These are phyloP conservation scores for Myxozyma kluyveri DNA, from an alignment of 805 yeast species.

Conservation along the genomic window DNA sequence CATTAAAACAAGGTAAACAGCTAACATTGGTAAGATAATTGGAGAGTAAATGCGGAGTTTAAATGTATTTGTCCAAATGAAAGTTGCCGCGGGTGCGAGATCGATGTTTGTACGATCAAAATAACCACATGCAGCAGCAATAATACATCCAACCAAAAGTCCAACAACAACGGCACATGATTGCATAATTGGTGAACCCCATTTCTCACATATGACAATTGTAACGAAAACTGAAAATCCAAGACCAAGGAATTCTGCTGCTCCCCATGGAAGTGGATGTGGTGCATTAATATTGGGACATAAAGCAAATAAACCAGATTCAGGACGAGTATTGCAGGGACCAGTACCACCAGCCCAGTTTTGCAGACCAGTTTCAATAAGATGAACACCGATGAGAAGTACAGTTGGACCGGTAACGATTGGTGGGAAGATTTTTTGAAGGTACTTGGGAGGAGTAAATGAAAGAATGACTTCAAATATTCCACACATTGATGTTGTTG, in stretches of 20 bases:
- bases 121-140: slow-evolving; percentile 87
- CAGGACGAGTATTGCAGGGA: slow-evolving; percentile 36
- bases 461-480: slow-evolving; percentile 69
- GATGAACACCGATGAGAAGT: slow-evolving; percentile 69
- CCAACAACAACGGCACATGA: slow-evolving; percentile 91
- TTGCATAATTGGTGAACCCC: slow-evolving; percentile 93
- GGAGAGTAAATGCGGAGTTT: slow-evolving; percentile 76
- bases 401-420: slow-evolving; percentile 94
- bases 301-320: slow-evolving; percentile 45
- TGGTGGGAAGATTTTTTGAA: slow-evolving; percentile 80
- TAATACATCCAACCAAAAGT: slow-evolving; percentile 81
- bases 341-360: slow-evolving; percentile 89
- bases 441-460: slow-evolving; percentile 68
- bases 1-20: slow-evolving; percentile 75
- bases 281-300: slow-evolving; percentile 55
- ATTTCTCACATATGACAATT: slow-evolving; percentile 73
- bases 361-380: slow-evolving; percentile 69
- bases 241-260: slow-evolving; percentile 80
- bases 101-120: slow-evolving; percentile 58
- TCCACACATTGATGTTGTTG: slow-evolving; percentile 75
- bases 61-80: slow-evolving; percentile 86
- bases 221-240: slow-evolving; percentile 78
- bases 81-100: slow-evolving; percentile 76
- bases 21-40: slow-evolving; percentile 77
- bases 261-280: slow-evolving; percentile 69